Evolutionary conservation across 768 basidiomycete species (phyloP).

Genomic region (Thelephora ganbajun): DNA sequence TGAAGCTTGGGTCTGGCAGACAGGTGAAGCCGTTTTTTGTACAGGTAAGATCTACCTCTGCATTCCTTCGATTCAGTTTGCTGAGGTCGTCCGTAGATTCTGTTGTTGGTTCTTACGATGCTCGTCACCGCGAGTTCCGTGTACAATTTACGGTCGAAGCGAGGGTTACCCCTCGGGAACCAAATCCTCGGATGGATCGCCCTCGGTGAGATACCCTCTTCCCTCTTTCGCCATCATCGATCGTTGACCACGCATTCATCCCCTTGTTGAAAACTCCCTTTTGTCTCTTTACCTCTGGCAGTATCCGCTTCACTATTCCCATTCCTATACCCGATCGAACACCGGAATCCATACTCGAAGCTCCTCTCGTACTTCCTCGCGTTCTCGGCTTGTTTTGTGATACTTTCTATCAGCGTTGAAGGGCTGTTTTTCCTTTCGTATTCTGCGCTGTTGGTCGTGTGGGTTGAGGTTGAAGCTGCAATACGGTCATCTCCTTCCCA

Average conservation of each 20-base stretch:
- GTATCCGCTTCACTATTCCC: constrained; percentile 38
- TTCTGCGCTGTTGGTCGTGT: constrained; percentile 42
- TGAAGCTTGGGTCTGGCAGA: not conserved
- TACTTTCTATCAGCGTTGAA: constrained; percentile 73
- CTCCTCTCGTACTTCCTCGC: constrained; percentile 53
- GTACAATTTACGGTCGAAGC: constrained; percentile 44
- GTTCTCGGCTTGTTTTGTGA: constrained; percentile 62
- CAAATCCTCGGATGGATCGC: constrained; percentile 53
- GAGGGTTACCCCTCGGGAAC: constrained; percentile 46
- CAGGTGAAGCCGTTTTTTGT: constrained; percentile 1
- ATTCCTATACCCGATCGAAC: constrained; percentile 24
- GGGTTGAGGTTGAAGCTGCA: constrained; percentile 50
- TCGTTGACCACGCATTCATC: not conserved
- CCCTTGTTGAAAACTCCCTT: too few species aligned
- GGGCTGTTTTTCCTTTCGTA: constrained; percentile 70
- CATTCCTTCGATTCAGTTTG: too few species aligned
- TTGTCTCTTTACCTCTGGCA: constrained; percentile 10
- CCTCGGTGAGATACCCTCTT: constrained; percentile 33
- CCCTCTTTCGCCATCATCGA: not conserved
- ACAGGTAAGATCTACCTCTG: constrained; percentile 2
- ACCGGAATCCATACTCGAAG: constrained; percentile 29
- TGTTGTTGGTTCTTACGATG: constrained; percentile 33
- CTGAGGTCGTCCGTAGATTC: constrained; percentile 19
- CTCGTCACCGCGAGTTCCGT: constrained; percentile 45
- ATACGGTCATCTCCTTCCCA: constrained; percentile 8